phyloP scores from a whole-genome alignment of 116 monocot species.

The Papilionanthe hybrid region DNA sequence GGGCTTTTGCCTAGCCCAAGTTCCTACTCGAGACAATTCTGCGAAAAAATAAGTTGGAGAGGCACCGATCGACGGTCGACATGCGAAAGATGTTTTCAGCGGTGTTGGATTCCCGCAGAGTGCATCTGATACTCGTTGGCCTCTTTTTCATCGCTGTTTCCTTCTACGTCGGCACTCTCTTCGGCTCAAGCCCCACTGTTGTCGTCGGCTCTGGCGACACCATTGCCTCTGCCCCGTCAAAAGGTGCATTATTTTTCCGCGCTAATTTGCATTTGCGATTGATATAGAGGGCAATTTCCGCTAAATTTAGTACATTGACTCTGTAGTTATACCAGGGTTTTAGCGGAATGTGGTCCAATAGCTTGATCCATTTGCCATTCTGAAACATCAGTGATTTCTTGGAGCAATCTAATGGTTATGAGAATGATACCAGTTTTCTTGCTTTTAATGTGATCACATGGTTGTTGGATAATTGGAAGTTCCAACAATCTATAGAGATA shows the following conservation, averaged over 20 bases:
- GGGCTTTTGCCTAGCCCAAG: too few species aligned
- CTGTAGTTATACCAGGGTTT: neutral
- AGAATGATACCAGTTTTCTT: neutral
- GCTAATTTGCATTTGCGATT: neutral
- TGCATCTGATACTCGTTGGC: constrained; percentile 40
- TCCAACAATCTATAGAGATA: too few species aligned
- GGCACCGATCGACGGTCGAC: neutral
- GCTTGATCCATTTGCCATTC: neutral
- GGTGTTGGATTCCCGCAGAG: constrained; percentile 46
- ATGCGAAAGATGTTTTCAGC: constrained; percentile 19
- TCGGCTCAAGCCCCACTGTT: constrained; percentile 32
- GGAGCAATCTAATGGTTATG: neutral
- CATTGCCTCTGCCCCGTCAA: neutral
- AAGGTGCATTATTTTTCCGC: neutral
- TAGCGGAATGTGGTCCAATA: neutral
- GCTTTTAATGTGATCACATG: neutral
- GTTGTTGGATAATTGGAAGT: neutral
- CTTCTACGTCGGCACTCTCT: constrained; percentile 84
- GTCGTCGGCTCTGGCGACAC: constrained; percentile 6
- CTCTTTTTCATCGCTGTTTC: constrained; percentile 53
- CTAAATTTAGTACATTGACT: neutral
- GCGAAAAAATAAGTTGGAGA: neutral
- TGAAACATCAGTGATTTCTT: neutral
- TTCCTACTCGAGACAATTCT: too few species aligned
- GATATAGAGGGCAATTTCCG: neutral